Conservation (phyloP, 2,329 filamentous ascomycete species). For the Bipolaris victoriae region DNA sequence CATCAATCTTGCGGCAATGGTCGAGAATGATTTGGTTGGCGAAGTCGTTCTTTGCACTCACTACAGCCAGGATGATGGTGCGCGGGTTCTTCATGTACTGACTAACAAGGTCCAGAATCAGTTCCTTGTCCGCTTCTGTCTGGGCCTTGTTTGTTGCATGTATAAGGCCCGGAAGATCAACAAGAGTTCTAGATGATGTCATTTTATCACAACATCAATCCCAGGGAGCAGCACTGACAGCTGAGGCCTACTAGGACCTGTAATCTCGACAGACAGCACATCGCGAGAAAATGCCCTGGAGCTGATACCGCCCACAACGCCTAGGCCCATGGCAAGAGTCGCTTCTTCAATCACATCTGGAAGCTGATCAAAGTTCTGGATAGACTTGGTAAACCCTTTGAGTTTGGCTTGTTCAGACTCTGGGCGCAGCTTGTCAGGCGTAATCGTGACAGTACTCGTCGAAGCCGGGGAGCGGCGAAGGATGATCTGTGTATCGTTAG, state of each 20-base stretch:
- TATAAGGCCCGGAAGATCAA: conserved; percentile 57
- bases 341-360: conserved; percentile 60
- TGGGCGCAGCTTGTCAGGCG: conserved; percentile 40
- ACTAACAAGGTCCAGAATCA: conserved; percentile 31
- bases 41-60: conserved; percentile 53
- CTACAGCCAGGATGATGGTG: conserved; percentile 41
- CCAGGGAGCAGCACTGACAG: conserved; percentile 29
- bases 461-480: conserved; percentile 41
- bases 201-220: conserved; percentile 13
- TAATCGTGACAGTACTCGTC: conserved; percentile 46
- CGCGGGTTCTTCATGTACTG: conserved; percentile 39
- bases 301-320: conserved; percentile 24
- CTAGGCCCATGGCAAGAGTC: conserved; percentile 57
- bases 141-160: conserved; percentile 33
- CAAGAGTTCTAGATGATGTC: conserved; percentile 49
- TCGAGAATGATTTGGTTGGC: conserved; percentile 65
- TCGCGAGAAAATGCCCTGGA: conserved; percentile 48
- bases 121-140: conserved; percentile 30
- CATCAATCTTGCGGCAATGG: conserved; percentile 56
- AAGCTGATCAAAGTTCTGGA: conserved; percentile 52
- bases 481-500: conserved; percentile 12
- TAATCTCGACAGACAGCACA: conserved; percentile 53
- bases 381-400: conserved; percentile 45
- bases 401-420: conserved; percentile 42
- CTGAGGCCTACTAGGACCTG: conserved; percentile 47